Base-by-base conservation (phyloP, 2,329 filamentous ascomycete genomes). In the Zalaria sp. region DNA sequence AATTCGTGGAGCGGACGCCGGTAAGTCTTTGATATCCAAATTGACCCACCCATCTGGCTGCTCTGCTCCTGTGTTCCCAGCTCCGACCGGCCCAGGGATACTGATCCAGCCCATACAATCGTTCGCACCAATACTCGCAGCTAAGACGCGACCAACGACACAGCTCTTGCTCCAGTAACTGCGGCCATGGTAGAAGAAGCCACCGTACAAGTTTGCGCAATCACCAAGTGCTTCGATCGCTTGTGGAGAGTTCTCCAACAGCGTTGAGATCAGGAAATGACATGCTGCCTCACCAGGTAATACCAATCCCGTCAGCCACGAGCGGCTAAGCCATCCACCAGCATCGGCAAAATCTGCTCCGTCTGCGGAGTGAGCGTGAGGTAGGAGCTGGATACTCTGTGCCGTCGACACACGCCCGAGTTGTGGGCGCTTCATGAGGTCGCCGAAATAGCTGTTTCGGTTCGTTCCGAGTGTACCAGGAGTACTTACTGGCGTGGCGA, bases 91-190 rank as follows among this genome's bases (percentile, higher is more conserved):
- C 18, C 18, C 18, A 18, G 18, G 18, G 3, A 67, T 48, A 27
- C 60, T 54, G 5, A 73, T 60, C 73, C 73, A 77, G 5, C 71
- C 72, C 68, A 75, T 72, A 43, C 67, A 72, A 40, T 71, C 68
- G 31, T 58, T 57, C 4, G 65, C 62, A 9, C 60, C 65, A 5
- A 61, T 53, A 27, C 64, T 41, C 35, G 66, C 62, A 29, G 67
- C 66, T 27, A 77, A 45, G 1, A 77, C 69, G 27, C 71, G 64
- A 0, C 68, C 70, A n/a, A 73, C 62, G 28, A 76, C 60, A 34
- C 66, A 72, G 35, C 59, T 60, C 51, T 73, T 75, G 51, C 71
- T 75, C 73, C 73, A 77, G 64, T 68, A 77, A 37, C 65, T 69
- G 29, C 60, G 60, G 3, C 57, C 61, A 5, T 57, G 49, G 44